Evolutionary conservation across 495 filamentous ascomycete genomes (phyloP).

Genomic region (Penicillium fimorum): DNA sequence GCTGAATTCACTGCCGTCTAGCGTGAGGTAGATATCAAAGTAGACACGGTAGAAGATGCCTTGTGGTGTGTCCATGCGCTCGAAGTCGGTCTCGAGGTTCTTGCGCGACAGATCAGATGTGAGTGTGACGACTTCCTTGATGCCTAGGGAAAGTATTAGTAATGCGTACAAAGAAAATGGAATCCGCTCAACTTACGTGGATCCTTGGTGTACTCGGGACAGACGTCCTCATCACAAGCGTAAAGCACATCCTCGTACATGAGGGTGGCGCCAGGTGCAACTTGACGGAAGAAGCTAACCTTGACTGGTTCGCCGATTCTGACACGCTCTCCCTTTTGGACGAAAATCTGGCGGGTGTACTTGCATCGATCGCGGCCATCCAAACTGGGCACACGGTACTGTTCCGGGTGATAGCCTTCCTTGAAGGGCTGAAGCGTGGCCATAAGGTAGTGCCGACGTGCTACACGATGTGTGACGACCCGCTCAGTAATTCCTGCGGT

Average conservation of each 20-base stretch:
- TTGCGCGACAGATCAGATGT: constrained; percentile 96
- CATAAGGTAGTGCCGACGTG: constrained; percentile 99
- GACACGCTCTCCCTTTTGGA: constrained; percentile 97
- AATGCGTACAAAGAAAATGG: neutral
- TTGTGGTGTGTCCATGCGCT: constrained; percentile 98
- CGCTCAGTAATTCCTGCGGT: constrained; percentile 95
- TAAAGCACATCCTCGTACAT: constrained; percentile 99
- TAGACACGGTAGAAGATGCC: constrained; percentile 93
- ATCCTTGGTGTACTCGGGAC: constrained; percentile 98
- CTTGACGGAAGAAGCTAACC: constrained; percentile 97
- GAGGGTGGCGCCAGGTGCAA: constrained; percentile 92
- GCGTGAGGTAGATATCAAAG: constrained; percentile 85
- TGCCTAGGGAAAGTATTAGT: constrained; percentile 56
- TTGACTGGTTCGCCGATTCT: constrained; percentile 99
- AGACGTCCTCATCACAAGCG: constrained; percentile 96
- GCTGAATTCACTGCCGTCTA: constrained; percentile 96
- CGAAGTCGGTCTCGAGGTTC: constrained; percentile 98
- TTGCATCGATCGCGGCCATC: constrained; percentile 98
- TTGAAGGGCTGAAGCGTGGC: constrained; percentile 98
- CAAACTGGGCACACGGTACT: constrained; percentile 92
- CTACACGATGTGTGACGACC: constrained; percentile 93
- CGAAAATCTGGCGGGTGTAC: constrained; percentile 97
- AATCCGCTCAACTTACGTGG: constrained; percentile 69
- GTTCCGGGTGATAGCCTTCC: constrained; percentile 96
- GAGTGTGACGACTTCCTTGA: constrained; percentile 98